phyloP scores from a whole-genome alignment of 768 basidiomycete genomes.

The Pluteus cervinus region DNA sequence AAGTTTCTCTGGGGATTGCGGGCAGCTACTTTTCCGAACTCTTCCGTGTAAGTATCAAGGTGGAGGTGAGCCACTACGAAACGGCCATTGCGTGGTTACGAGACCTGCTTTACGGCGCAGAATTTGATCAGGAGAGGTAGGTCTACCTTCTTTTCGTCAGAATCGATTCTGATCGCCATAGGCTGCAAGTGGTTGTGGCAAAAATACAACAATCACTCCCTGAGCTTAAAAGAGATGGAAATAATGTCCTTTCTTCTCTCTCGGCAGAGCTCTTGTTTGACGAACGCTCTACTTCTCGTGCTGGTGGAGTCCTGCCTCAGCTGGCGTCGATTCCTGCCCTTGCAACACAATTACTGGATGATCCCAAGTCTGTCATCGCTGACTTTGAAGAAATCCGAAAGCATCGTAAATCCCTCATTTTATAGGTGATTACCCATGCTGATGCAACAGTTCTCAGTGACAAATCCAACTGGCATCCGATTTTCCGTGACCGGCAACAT shows the following conservation, averaged over 20 bases:
- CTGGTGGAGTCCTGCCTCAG: conserved; percentile 64
- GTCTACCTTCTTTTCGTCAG: conserved; percentile 6
- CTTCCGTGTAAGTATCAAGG: conserved; percentile 74
- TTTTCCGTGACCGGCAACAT: conserved; percentile 92
- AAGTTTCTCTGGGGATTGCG: conserved; percentile 58
- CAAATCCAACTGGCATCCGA: conserved; percentile 74
- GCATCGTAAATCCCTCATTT: conserved; percentile 40
- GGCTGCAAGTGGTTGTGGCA: conserved; percentile 77
- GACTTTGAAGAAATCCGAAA: conserved; percentile 73
- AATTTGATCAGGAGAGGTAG: conserved; percentile 78
- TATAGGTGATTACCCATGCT: not conserved
- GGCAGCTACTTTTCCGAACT: conserved; percentile 70
- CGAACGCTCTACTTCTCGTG: conserved; percentile 63
- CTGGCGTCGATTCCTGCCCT: conserved; percentile 77
- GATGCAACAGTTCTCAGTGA: conserved; percentile 45
- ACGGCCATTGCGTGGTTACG: conserved; percentile 80
- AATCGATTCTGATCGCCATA: conserved; percentile 20
- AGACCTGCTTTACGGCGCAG: conserved; percentile 69
- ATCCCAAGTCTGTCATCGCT: conserved; percentile 64
- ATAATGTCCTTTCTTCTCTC: conserved; percentile 68
- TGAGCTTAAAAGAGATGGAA: conserved; percentile 86
- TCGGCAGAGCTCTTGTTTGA: conserved; percentile 62
- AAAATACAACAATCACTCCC: conserved; percentile 90
- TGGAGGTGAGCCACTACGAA: conserved; percentile 76
- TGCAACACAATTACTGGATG: conserved; percentile 61